Conservation (phyloP, 768 basidiomycete genomes). For the Macrolepiota albuminosa region DNA sequence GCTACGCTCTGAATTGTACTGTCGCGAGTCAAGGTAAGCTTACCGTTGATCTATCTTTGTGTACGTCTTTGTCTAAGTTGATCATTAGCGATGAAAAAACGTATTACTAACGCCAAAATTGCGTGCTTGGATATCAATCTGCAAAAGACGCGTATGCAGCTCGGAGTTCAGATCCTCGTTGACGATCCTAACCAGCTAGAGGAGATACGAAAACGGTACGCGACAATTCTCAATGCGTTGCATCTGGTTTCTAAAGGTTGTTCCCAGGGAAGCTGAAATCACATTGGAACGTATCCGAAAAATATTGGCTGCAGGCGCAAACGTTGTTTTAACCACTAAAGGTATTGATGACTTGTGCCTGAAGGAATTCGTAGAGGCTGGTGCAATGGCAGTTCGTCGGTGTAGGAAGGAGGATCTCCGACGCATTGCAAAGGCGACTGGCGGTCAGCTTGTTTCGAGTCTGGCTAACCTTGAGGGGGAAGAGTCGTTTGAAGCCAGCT, state of each 20-base stretch:
- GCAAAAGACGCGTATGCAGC: conserved; percentile 94
- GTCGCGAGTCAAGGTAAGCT: conserved; percentile 95
- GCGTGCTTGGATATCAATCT: conserved; percentile 98
- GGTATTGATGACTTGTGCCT: conserved; percentile 97
- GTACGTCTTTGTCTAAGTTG: conserved; percentile 1
- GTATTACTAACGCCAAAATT: conserved; percentile 90
- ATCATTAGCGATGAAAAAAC: conserved; percentile 89
- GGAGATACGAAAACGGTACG: conserved; percentile 88
- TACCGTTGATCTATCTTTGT: background rate
- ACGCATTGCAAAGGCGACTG: conserved; percentile 95
- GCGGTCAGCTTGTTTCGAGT: conserved; percentile 88
- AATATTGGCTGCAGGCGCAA: conserved; percentile 93
- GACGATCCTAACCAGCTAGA: conserved; percentile 96
- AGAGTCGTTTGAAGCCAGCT: conserved; percentile 91
- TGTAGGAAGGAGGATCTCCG: conserved; percentile 98
- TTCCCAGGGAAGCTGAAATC: conserved; percentile 84
- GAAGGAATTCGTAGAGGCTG: conserved; percentile 98
- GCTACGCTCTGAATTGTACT: conserved; percentile 97
- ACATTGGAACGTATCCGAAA: conserved; percentile 94
- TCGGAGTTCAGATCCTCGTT: conserved; percentile 95
- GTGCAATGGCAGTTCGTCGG: conserved; percentile 96
- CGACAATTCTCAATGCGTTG: background rate
- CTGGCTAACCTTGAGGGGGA: conserved; percentile 97
- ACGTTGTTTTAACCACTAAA: conserved; percentile 95
- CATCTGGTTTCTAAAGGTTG: background rate